A percentile compares a stretch with the other conserved stretches of the same genome.
phyloP scores from a whole-genome alignment of 2,329 filamentous ascomycete species.

The Ophiostoma piceae region DNA sequence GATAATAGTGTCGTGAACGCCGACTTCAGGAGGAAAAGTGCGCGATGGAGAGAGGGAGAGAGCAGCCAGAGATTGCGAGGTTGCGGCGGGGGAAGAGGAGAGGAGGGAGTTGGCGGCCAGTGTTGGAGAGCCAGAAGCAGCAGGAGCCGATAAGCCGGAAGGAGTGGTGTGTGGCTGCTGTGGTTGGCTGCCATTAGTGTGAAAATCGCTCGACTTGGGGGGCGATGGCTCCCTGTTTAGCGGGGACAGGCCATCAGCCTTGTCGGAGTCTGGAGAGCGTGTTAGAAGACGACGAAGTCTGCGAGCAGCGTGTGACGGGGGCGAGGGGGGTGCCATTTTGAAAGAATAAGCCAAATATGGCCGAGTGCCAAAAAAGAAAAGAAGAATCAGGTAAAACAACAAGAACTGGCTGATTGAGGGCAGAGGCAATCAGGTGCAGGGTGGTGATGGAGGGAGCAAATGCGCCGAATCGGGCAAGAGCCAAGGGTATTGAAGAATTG shows the following conservation, averaged over 20 bases:
- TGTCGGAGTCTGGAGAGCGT: conserved; percentile 22
- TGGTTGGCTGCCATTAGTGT: neutral
- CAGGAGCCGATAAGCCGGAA: neutral
- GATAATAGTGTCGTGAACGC: conserved; percentile 49
- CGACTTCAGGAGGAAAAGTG: conserved; percentile 39
- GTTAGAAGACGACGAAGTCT: neutral
- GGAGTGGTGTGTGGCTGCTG: neutral
- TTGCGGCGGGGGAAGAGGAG: neutral
- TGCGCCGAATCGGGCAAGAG: neutral
- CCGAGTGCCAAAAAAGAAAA: neutral
- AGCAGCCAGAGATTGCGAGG: conserved; percentile 20
- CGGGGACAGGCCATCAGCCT: conserved; percentile 25
- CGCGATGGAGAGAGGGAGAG: conserved; percentile 42
- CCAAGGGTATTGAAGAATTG: neutral
- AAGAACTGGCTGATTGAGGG: neutral
- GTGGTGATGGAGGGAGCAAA: neutral
- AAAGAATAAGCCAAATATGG: neutral
- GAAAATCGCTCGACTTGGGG: conserved; percentile 2
- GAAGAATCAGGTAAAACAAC: neutral
- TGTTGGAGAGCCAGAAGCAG: conserved; percentile 9
- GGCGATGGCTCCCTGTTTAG: conserved; percentile 13
- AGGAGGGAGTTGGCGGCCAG: conserved; percentile 16
- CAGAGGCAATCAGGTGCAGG: neutral
- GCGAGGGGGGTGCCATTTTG: neutral
- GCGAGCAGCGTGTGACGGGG: too few species aligned